These are phyloP conservation scores for Solanum chacoense DNA, from an alignment of 305 asterid species.

Conservation along the genomic window DNA sequence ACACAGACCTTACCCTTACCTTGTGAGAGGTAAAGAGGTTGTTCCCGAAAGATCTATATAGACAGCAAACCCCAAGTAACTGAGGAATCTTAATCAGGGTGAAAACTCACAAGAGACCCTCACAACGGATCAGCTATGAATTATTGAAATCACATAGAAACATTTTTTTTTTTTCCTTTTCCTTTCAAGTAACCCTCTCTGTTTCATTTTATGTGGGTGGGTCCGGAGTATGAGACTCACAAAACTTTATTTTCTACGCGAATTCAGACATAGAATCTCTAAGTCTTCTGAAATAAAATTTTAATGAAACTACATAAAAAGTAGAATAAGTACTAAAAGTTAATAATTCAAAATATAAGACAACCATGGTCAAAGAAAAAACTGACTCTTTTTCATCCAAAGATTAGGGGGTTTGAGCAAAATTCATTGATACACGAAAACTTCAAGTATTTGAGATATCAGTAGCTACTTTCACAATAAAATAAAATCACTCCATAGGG, in stretches of 20 bases:
- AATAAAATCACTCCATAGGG: background rate
- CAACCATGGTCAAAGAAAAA: background rate
- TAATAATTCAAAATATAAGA: background rate
- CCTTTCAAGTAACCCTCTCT: background rate
- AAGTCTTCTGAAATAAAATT: background rate
- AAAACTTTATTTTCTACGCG: background rate
- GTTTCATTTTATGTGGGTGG: background rate
- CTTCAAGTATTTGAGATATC: background rate
- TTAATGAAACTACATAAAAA: background rate
- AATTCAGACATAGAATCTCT: background rate
- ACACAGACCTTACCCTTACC: background rate
- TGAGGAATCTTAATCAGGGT: background rate
- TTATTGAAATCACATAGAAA: background rate
- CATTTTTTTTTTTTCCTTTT: background rate
- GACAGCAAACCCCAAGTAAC: background rate
- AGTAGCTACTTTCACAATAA: background rate
- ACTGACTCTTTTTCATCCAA: background rate
- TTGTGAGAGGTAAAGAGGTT: background rate
- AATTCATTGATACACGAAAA: background rate
- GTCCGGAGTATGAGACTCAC: background rate
- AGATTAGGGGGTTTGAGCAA: background rate
- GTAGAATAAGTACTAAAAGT: background rate
- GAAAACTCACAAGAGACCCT: background rate
- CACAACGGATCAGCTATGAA: background rate
- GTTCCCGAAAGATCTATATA: background rate